phyloP scores from a whole-genome alignment of 257 asterid genomes.

The Anisodus tanguticus region DNA sequence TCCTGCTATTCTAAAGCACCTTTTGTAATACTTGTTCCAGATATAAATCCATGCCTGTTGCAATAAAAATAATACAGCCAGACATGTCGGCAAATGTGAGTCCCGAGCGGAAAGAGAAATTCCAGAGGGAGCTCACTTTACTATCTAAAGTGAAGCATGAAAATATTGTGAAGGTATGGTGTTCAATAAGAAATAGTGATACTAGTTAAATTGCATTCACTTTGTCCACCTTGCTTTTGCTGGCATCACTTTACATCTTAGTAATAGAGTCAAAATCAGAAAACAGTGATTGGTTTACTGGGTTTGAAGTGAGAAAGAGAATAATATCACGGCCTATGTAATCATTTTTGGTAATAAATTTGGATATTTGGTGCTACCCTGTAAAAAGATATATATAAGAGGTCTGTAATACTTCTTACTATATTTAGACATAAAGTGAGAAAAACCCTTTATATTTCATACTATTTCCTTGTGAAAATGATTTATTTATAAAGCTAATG shows the following conservation, averaged over 20 bases:
- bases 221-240: slow-evolving; percentile 19
- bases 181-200: neutral
- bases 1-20: slow-evolving; percentile 6
- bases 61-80: slow-evolving; percentile 58
- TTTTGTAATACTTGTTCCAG: slow-evolving; percentile 40
- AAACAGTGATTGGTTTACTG: slow-evolving; percentile 4
- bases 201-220: neutral
- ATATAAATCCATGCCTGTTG: slow-evolving; percentile 57
- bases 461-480: slow-evolving; percentile 14
- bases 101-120: slow-evolving; percentile 50
- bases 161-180: slow-evolving; percentile 59
- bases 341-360: neutral
- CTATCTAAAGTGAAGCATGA: slow-evolving; percentile 65
- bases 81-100: slow-evolving; percentile 46
- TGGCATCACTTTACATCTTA: neutral
- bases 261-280: neutral
- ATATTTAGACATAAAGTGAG: neutral
- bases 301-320: neutral
- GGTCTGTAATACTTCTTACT: neutral
- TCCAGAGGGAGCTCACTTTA: slow-evolving; percentile 57
- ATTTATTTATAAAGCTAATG: neutral
- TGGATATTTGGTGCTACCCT: neutral
- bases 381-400: neutral
- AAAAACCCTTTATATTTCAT: neutral
- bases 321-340: neutral